These are phyloP conservation scores for Entelexis sorbosivorans DNA, from an alignment of 1,139 yeast species.

Conservation along the genomic window DNA sequence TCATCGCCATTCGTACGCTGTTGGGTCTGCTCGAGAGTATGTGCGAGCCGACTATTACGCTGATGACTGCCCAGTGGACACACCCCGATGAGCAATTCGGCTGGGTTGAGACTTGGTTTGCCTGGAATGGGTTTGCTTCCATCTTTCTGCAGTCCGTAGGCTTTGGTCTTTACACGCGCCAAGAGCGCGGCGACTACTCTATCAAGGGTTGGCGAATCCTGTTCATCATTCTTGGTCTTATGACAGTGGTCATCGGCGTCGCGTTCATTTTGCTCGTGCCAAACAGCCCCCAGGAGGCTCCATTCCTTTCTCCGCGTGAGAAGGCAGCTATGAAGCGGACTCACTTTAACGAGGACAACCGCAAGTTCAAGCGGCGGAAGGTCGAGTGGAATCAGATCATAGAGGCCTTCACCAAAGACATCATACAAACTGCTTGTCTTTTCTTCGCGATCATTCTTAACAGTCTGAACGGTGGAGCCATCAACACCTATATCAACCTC, in stretches of 20 bases:
- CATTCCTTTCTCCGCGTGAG: conserved; percentile 43
- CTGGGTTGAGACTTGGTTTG: conserved; percentile 22
- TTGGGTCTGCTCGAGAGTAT: conserved; percentile 49
- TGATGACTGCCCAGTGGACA: conserved; percentile 30
- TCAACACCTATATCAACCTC: conserved; percentile 9
- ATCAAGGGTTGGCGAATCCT: conserved; percentile 36
- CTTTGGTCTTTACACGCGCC: conserved; percentile 25
- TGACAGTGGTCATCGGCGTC: conserved; percentile 38
- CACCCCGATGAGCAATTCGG: conserved; percentile 16
- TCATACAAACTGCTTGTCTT: neutral
- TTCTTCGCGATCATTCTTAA: neutral
- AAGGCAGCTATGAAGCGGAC: conserved; percentile 26
- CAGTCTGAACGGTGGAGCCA: conserved; percentile 1
- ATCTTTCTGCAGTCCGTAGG: conserved; percentile 23
- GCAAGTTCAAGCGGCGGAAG: neutral
- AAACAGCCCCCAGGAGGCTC: conserved; percentile 36
- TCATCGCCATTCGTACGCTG: conserved; percentile 43
- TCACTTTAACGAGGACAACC: neutral
- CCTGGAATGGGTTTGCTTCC: conserved; percentile 23
- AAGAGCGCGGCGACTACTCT: conserved; percentile 22
- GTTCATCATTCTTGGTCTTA: conserved; percentile 38
- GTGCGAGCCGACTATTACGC: conserved; percentile 48
- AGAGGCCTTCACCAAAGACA: conserved; percentile 5
- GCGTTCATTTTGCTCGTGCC: conserved; percentile 40
- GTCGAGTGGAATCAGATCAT: conserved; percentile 1